Conservation (phyloP, 306 rosid genomes). For the Betula pendula region DNA sequence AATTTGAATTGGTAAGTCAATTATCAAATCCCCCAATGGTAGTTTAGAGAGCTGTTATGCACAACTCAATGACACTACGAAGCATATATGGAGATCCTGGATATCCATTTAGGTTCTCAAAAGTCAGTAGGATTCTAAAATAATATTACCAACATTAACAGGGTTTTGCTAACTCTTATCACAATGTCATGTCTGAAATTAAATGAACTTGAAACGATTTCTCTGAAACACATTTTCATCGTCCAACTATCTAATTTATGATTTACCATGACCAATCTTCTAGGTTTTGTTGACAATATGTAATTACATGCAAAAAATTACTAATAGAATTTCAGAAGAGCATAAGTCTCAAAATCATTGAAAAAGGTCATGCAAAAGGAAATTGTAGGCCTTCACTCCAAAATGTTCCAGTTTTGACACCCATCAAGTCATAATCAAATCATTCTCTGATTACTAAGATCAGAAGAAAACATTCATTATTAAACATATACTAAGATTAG, state of each 20-base stretch:
- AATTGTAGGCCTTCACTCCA: too few relatives aligned
- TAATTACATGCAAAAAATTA: too few relatives aligned
- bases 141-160: background rate
- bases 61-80: background rate
- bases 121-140: background rate
- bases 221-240: background rate
- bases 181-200: background rate
- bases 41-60: background rate
- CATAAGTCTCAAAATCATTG: background rate
- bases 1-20: background rate
- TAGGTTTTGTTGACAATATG: background rate
- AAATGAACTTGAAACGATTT: background rate
- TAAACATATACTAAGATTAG: background rate
- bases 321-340: background rate
- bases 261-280: background rate
- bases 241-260: background rate
- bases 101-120: background rate
- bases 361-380: background rate
- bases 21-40: background rate
- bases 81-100: background rate
- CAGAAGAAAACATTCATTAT: background rate
- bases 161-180: background rate
- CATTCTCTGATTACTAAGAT: background rate
- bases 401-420: background rate
- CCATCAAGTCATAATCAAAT: too few relatives aligned